Conservation (phyloP, 176 grass and related monocot species). For the Musa acuminata region DNA sequence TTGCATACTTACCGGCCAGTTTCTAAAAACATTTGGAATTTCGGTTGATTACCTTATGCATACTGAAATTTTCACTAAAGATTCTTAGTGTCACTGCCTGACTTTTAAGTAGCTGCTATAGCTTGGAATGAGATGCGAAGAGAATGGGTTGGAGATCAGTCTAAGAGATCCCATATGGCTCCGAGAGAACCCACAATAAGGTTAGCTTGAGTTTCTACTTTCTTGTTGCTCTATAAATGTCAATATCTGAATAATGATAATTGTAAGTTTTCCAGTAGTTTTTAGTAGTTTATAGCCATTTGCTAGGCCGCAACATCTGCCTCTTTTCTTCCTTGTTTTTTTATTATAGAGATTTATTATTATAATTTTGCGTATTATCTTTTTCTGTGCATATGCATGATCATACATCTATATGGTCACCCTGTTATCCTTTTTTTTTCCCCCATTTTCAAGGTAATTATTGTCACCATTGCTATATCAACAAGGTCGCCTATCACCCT, state of each 20-base stretch:
- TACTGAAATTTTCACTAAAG: background rate
- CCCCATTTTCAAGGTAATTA: no score
- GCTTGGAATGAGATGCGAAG: slow-evolving; percentile 72
- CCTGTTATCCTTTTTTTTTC: no score
- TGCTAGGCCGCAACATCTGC: background rate
- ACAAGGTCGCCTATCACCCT: no score
- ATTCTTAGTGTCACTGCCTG: background rate
- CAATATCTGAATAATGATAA: background rate
- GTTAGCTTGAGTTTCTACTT: slow-evolving; percentile 15
- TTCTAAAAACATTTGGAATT: background rate
- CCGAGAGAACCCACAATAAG: slow-evolving; percentile 70
- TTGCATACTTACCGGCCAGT: background rate
- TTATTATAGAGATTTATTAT: background rate
- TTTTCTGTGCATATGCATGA: background rate
- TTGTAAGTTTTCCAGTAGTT: background rate
- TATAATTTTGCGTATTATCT: background rate
- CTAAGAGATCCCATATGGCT: slow-evolving; percentile 32
- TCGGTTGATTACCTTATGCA: background rate
- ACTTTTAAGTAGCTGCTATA: slow-evolving; percentile 48
- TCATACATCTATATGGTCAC: no score
- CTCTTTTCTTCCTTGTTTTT: background rate
- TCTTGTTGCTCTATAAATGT: background rate
- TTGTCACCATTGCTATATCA: no score
- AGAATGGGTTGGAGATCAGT: slow-evolving; percentile 64
- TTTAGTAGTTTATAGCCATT: background rate